Base-by-base conservation (phyloP, 2,329 filamentous ascomycete genomes). In the Microdochium paspali region DNA sequence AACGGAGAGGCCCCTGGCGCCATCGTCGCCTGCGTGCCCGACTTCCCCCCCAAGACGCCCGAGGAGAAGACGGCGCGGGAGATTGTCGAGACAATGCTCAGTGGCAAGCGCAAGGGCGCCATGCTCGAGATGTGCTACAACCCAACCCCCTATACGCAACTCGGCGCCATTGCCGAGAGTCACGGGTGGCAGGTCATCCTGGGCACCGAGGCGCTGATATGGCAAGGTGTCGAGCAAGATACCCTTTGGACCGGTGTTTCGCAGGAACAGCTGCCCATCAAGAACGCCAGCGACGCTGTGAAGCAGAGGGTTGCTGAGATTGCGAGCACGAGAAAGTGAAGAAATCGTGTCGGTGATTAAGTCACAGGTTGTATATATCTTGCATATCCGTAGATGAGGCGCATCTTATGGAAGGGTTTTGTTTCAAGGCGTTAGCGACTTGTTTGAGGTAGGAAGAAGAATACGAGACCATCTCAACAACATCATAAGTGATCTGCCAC, bases 111-210 rank as follows among this genome's bases (percentile, higher is more conserved):
- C 51, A 84, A 84, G 64, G 85, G 84, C 6, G 80, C 80, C 6
- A 77, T 90, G 48, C 62, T 90, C 50, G 86, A 90, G 64, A 90
- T 91, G 86, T 90, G 85, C 70, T 90, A 90, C 61, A 87, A 90
- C 60, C 87, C 87, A 0, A 70, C 73, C 2, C 82, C 84, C 0
- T 82, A 77, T 62, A 90, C 87, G 0, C 72, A 76, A 54, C 76
- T 89, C 44, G 80, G 78, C 1, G 74, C 72, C 40, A 56, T 89
- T 39, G 79, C 82, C 0, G 72, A 79, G 56, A 64, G 67, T 2
- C 70, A 72, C 10, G 82, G 82, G 0, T 90, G 86, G 86, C 76
- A 82, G 63, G 80, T 90, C 1, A 84, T 90, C 23, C 62, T 87
- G 5, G 86, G 86, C 0, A 88, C 85, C 0, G 86, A 90, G 67